Evolutionary conservation across 2,329 filamentous ascomycete species (phyloP).

Genomic region (Hymenoscyphus repandus): DNA sequence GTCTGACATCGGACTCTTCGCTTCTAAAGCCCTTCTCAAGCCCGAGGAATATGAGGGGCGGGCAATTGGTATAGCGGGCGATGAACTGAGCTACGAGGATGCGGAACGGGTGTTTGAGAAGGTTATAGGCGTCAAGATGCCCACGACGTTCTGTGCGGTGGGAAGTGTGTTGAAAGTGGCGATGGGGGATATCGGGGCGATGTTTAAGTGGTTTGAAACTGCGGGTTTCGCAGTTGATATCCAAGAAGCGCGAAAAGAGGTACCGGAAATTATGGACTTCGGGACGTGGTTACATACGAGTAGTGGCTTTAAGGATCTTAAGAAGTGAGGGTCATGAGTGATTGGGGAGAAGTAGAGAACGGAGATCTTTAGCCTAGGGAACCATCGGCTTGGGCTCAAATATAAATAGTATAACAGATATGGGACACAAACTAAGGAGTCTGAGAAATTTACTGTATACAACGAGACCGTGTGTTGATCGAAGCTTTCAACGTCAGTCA

Average conservation of each 20-base stretch:
- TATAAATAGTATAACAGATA: no score
- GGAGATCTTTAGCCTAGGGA: no score
- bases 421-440: no score
- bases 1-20: constrained; percentile 42
- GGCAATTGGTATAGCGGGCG: constrained; percentile 40
- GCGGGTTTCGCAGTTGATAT: constrained; percentile 33
- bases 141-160: constrained; percentile 26
- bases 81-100: constrained; percentile 38
- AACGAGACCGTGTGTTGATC: no score
- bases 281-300: constrained; percentile 41
- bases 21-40: constrained; percentile 37
- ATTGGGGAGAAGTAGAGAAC: no score
- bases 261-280: constrained; percentile 40
- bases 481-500: no score
- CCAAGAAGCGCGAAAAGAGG: constrained; percentile 33
- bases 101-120: constrained; percentile 29
- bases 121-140: constrained; percentile 27
- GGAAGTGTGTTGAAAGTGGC: constrained; percentile 21
- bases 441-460: no score
- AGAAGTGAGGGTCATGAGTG: no score
- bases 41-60: constrained; percentile 35
- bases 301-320: constrained; percentile 15
- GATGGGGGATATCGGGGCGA: constrained; percentile 26
- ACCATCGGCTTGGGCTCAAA: no score
- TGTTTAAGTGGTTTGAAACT: constrained; percentile 30